phyloP scores from a whole-genome alignment of 768 basidiomycete species.

The Trametes cubensis region DNA sequence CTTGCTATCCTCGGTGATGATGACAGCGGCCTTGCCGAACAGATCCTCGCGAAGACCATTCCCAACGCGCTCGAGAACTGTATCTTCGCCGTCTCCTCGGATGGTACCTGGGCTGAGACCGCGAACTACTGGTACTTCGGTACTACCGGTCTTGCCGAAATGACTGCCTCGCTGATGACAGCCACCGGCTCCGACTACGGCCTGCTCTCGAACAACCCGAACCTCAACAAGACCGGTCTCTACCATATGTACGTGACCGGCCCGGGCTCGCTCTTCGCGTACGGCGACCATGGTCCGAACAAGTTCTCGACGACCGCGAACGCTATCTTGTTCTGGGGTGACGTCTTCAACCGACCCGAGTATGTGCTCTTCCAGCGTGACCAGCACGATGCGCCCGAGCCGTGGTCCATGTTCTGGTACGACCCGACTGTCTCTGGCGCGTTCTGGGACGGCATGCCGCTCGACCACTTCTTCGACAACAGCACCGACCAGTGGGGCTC shows the following conservation, averaged over 20 bases:
- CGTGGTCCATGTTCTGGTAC: conserved; percentile 84
- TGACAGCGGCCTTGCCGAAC: conserved; percentile 64
- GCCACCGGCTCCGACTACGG: conserved; percentile 85
- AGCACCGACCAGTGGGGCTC: conserved; percentile 81
- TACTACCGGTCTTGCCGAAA: conserved; percentile 86
- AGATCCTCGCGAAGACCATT: conserved; percentile 69
- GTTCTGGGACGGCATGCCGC: conserved; percentile 83
- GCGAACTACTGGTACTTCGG: conserved; percentile 96
- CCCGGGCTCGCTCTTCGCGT: conserved; percentile 80
- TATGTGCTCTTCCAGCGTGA: conserved; percentile 91
- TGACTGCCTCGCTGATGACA: conserved; percentile 77
- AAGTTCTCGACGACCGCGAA: conserved; percentile 96
- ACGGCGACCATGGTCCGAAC: conserved; percentile 88
- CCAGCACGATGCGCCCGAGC: conserved; percentile 57
- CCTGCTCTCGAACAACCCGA: conserved; percentile 67
- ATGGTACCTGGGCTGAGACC: conserved; percentile 96
- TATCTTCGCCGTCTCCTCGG: conserved; percentile 58
- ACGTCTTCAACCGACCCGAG: conserved; percentile 64
- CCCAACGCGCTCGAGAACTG: conserved; percentile 82
- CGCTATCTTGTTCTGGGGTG: conserved; percentile 74
- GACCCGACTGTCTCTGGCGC: conserved; percentile 79
- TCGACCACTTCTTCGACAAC: conserved; percentile 84
- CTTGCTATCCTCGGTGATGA: conserved; percentile 90
- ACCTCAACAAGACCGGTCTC: conserved; percentile 68
- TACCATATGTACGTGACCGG: conserved; percentile 92